These are phyloP conservation scores for Ilyonectria mors-panacis DNA, from an alignment of 2,329 filamentous ascomycete genomes.

Conservation along the genomic window DNA sequence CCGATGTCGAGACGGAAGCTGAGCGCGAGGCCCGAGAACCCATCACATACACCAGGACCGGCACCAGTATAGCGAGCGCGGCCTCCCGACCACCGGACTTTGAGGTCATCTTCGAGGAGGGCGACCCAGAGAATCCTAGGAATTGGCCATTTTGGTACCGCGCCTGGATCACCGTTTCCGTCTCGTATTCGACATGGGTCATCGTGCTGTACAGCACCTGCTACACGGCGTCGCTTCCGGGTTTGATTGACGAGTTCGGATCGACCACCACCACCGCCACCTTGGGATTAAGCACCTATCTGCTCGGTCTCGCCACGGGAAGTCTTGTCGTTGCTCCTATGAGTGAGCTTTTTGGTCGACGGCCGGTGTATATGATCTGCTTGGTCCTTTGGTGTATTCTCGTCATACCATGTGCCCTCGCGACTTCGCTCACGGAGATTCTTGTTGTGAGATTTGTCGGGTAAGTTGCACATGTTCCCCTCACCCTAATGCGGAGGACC, in stretches of 20 bases:
- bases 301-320: constrained; percentile 81
- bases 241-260: constrained; percentile 78
- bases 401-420: constrained; percentile 80
- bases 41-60: constrained; percentile 59
- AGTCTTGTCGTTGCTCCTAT: constrained; percentile 82
- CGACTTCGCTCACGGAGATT: constrained; percentile 76
- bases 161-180: constrained; percentile 60
- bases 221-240: constrained; percentile 80
- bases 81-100: constrained; percentile 70
- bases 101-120: constrained; percentile 80
- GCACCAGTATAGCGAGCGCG: constrained; percentile 59
- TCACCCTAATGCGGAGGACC: not conserved
- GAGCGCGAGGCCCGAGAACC: constrained; percentile 61
- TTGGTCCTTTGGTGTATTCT: constrained; percentile 76
- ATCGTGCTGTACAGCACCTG: constrained; percentile 83
- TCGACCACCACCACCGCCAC: constrained; percentile 74
- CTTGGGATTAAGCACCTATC: constrained; percentile 83
- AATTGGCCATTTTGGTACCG: constrained; percentile 74
- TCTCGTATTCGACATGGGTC: constrained; percentile 64
- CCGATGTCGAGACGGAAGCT: constrained; percentile 55
- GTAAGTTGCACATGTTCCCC: constrained; percentile 53
- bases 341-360: constrained; percentile 78
- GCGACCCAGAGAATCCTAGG: constrained; percentile 75
- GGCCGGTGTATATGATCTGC: constrained; percentile 78
- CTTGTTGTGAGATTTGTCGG: constrained; percentile 83